These are phyloP conservation scores for Yarrowia porcina DNA, from an alignment of 805 yeast genomes.

Conservation along the genomic window DNA sequence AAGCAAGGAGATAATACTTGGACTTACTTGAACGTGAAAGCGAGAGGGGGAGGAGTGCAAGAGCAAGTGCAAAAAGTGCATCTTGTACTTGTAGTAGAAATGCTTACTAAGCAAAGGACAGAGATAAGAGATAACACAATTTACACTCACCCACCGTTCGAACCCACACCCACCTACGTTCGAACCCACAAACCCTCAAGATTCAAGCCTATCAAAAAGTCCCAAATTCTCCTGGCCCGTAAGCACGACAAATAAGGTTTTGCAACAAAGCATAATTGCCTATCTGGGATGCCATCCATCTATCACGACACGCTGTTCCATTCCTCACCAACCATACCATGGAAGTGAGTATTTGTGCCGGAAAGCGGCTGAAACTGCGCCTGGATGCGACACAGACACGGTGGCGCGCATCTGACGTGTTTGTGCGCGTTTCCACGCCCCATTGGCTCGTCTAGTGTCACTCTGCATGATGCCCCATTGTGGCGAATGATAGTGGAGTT, in stretches of 20 bases:
- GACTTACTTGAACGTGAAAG: too few relatives aligned
- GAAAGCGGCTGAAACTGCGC: neutral
- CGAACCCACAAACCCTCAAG: too few relatives aligned
- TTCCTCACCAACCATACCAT: constrained; percentile 3
- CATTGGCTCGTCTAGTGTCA: neutral
- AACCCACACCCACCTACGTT: too few relatives aligned
- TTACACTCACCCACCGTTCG: too few relatives aligned
- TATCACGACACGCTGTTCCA: neutral
- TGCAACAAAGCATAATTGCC: neutral
- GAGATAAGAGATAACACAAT: too few relatives aligned
- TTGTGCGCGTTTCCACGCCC: neutral
- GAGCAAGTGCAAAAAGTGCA: too few relatives aligned
- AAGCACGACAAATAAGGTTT: neutral
- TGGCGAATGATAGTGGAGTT: too few relatives aligned
- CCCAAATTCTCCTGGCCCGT: too few relatives aligned
- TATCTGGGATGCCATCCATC: neutral
- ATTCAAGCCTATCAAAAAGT: neutral
- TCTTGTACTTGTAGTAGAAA: too few relatives aligned
- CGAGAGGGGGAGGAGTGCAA: too few relatives aligned
- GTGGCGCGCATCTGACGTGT: neutral
- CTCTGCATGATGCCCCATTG: too few relatives aligned
- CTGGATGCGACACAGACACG: neutral
- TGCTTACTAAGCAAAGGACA: too few relatives aligned
- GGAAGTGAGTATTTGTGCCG: constrained; percentile 1
- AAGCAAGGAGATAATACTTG: neutral